phyloP scores from a whole-genome alignment of 2,329 filamentous ascomycete genomes.

The Clarireedia sp. region DNA sequence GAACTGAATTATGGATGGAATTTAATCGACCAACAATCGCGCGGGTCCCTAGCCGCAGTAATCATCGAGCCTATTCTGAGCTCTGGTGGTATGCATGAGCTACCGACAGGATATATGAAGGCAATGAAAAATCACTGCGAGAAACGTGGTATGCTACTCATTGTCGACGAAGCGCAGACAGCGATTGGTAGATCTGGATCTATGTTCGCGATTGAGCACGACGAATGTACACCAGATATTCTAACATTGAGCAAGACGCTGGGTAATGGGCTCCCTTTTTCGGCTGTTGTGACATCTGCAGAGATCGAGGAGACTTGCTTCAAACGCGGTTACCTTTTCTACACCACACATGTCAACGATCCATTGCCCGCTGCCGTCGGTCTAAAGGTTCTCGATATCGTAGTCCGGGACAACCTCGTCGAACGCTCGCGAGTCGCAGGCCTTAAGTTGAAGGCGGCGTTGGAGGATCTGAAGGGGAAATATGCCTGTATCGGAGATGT shows the following conservation, averaged over 20 bases:
- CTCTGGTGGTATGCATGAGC: conserved; percentile 49
- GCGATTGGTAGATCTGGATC: conserved; percentile 47
- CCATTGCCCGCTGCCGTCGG: conserved; percentile 52
- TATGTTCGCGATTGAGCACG: conserved; percentile 52
- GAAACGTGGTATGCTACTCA: conserved; percentile 47
- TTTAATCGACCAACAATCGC: conserved; percentile 50
- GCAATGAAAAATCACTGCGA: conserved; percentile 47
- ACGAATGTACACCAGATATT: conserved; percentile 49
- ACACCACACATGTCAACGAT: conserved; percentile 57
- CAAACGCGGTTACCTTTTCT: conserved; percentile 45
- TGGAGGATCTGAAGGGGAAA: conserved; percentile 39
- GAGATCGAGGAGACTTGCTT: conserved; percentile 42
- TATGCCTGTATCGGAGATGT: conserved; percentile 57
- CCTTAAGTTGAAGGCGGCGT: conserved; percentile 40
- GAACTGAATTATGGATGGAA: conserved; percentile 56
- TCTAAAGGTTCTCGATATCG: conserved; percentile 53
- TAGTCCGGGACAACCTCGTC: conserved; percentile 46
- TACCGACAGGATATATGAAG: conserved; percentile 50
- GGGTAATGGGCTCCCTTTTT: conserved; percentile 51
- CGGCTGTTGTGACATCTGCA: conserved; percentile 47
- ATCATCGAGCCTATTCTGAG: conserved; percentile 45
- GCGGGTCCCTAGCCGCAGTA: conserved; percentile 54
- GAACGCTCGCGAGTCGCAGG: conserved; percentile 38
- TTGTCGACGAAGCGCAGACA: conserved; percentile 54
- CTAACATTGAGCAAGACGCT: conserved; percentile 53